Conservation (phyloP, 1,284 basidiomycete species). For the Heterobasidion annosum region DNA sequence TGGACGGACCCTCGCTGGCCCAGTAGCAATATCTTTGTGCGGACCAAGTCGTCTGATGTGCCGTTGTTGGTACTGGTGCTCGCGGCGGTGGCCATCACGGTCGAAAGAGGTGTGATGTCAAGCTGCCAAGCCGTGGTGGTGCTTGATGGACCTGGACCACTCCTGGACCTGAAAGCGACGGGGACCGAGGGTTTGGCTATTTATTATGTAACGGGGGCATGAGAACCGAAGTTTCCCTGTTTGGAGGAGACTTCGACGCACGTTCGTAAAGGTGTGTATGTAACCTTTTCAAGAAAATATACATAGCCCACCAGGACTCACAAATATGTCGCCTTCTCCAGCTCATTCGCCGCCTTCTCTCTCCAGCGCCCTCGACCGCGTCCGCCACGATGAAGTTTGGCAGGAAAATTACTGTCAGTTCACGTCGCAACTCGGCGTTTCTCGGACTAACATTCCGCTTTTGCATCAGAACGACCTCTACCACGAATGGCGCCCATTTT, state of each 20-base stretch:
- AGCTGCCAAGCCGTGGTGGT: neutral
- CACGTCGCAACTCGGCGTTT: conserved; percentile 1
- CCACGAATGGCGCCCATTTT: conserved; percentile 85
- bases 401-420: conserved; percentile 74
- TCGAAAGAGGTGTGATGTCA: too few relatives aligned
- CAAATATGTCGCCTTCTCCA: neutral
- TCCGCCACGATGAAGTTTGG: conserved; percentile 74
- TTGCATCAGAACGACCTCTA: conserved; percentile 67
- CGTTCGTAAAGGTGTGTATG: neutral
- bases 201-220: too few relatives aligned
- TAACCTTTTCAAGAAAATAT: neutral
- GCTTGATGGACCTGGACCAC: too few relatives aligned
- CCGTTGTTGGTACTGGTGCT: too few relatives aligned
- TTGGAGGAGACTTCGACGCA: neutral
- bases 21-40: conserved; percentile 71
- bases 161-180: too few relatives aligned
- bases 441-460: conserved; percentile 1
- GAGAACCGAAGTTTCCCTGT: neutral
- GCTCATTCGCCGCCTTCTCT: neutral
- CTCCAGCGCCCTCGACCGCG: neutral
- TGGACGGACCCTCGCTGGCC: conserved; percentile 65
- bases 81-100: too few relatives aligned
- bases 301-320: neutral
- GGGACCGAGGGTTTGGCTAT: too few relatives aligned
- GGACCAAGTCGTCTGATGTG: conserved; percentile 7